Evolutionary conservation across 495 filamentous ascomycete species (phyloP), one percentile per base, ranked within the genome.

Genomic region (Hypoxylon lenormandii): DNA sequence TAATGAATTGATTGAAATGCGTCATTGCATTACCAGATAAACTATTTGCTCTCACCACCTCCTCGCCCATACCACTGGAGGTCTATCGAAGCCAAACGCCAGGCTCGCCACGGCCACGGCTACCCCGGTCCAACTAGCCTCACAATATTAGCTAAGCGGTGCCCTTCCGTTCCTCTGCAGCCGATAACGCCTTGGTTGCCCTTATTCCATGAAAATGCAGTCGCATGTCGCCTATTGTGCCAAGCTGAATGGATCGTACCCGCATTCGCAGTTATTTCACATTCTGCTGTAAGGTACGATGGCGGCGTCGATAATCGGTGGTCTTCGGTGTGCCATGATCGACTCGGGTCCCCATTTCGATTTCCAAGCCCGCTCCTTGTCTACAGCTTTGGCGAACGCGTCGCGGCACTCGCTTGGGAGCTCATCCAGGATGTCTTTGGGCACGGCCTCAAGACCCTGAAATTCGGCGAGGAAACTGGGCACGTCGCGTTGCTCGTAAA

Each of bases 331-430:
- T 6, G 68, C 76, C 51, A 85, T 84, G 4, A 77, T 66, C 5
- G 74, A 77, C 75, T 96, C 93, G 2, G 83, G 82, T 30, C 82
- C 82, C 91, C 91, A 95, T 23, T 77, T 84, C 13, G 75, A 77
- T 78, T 92, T 93, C 93, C 93, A 97, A 46, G 83, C 77, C 45
- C 74, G 76, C 71, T 96, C 91, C 18, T 79, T 77, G 8, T 80
- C 74, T 12, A 88, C 78, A 2, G 91, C 88, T 30, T 85, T 79
- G 15, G 91, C 74, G 40, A 96, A 91, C 0, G 90, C 89, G 28
- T 81, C 76, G 37, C 88, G 86, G 78, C 90, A 92, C 52, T 93
- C 90, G 2, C 85, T 74, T 0, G 91, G 92, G 23, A 97, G 81
- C 66, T 90, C 81, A 8, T 83, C 87, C 36, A 90, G 74, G 60